Evolutionary conservation across 345 rosid genomes (phyloP).

Genomic region (Euphorbia lathyris): DNA sequence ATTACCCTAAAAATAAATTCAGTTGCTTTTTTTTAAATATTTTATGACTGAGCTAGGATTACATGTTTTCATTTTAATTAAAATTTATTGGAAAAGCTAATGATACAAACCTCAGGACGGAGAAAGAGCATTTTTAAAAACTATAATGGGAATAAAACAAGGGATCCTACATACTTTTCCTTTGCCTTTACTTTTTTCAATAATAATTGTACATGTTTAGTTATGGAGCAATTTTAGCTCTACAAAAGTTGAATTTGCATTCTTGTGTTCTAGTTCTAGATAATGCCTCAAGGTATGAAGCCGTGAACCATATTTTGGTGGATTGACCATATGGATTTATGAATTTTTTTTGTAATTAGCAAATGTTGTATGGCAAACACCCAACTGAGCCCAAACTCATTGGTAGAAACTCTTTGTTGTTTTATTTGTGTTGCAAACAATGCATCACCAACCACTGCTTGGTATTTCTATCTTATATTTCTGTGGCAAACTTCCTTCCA

Average conservation of each 20-base stretch:
- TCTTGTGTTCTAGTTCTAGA: background rate
- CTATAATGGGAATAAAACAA: background rate
- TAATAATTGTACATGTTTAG: background rate
- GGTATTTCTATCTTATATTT: background rate
- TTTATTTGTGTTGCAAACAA: background rate
- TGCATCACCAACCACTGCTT: background rate
- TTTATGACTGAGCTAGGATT: too few relatives aligned
- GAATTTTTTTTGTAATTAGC: background rate
- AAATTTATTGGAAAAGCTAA: too few relatives aligned
- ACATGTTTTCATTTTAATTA: background rate
- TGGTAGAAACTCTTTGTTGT: background rate
- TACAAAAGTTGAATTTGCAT: background rate
- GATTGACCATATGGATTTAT: background rate
- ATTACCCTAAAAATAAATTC: background rate
- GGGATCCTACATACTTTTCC: background rate
- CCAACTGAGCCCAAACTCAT: background rate
- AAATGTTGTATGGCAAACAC: background rate
- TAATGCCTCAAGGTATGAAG: background rate
- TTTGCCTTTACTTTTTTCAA: background rate
- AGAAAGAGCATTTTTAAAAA: background rate
- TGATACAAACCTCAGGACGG: background rate
- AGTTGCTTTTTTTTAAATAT: background rate
- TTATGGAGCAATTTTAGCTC: background rate
- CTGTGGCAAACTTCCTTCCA: conserved; percentile 22
- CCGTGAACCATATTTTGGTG: background rate